Percentiles rank a stretch among this genome's conserved stretches.
Evolutionary conservation across 2,329 filamentous ascomycete species (phyloP).

Genomic region (Pseudonectria buxi): DNA sequence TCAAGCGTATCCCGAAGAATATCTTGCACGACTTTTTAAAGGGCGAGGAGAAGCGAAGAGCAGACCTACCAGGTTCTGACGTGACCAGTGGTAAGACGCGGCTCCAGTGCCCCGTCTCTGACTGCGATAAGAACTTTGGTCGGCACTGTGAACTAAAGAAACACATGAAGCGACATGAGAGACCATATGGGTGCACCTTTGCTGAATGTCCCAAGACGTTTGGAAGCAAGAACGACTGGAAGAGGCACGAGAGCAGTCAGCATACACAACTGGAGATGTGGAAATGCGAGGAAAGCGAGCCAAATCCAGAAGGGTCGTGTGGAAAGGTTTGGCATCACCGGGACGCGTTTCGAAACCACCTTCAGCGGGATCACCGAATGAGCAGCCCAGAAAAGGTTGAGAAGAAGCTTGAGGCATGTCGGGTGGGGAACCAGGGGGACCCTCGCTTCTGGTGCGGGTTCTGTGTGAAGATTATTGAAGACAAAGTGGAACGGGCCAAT

Average conservation of each 20-base stretch:
- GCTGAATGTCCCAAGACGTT: slow-evolving; percentile 63
- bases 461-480: slow-evolving; percentile 52
- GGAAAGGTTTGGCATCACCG: slow-evolving; percentile 51
- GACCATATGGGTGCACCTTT: slow-evolving; percentile 78
- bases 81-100: slow-evolving; percentile 7
- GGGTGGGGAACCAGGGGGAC: slow-evolving; percentile 59
- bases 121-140: slow-evolving; percentile 40
- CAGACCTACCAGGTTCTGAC: slow-evolving; percentile 9
- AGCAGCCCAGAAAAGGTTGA: slow-evolving; percentile 28
- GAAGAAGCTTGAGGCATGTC: slow-evolving; percentile 43
- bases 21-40: too few relatives aligned
- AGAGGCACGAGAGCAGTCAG: slow-evolving; percentile 77
- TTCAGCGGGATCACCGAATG: slow-evolving; percentile 44
- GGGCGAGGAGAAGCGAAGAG: slow-evolving; percentile 1
- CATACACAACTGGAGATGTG: slow-evolving; percentile 68
- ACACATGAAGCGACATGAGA: slow-evolving; percentile 73
- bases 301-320: slow-evolving; percentile 35
- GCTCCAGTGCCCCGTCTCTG: slow-evolving; percentile 23
- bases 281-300: slow-evolving; percentile 50
- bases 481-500: slow-evolving; percentile 32
- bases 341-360: slow-evolving; percentile 55
- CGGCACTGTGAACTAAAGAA: slow-evolving; percentile 60
- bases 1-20: too few relatives aligned
- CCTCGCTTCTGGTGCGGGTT: slow-evolving; percentile 83
- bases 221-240: slow-evolving; percentile 94